phyloP scores from a whole-genome alignment of 2,329 filamentous ascomycete species.

The Cytospora schulzeri region DNA sequence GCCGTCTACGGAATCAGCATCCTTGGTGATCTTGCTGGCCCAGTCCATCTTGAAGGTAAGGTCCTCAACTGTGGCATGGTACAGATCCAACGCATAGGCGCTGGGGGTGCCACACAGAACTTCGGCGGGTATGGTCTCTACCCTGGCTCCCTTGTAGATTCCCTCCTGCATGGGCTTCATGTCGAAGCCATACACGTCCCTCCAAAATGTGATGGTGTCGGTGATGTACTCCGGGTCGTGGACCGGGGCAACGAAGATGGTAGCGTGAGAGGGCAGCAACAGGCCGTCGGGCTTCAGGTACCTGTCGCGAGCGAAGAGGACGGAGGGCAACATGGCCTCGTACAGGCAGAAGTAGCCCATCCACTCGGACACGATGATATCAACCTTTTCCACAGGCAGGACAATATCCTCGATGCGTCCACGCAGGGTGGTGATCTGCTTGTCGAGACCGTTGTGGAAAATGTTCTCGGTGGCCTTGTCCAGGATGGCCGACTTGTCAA shows the following conservation, averaged over 20 bases:
- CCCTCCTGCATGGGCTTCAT: constrained; percentile 88
- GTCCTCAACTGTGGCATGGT: constrained; percentile 70
- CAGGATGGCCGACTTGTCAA: constrained; percentile 91
- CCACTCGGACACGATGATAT: constrained; percentile 96
- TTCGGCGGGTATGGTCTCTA: constrained; percentile 68
- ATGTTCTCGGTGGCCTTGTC: constrained; percentile 83
- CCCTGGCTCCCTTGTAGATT: constrained; percentile 79
- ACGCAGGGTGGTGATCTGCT: constrained; percentile 75
- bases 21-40: constrained; percentile 59
- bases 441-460: constrained; percentile 74
- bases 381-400: constrained; percentile 77
- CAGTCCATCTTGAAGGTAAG: constrained; percentile 75
- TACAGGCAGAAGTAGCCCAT: constrained; percentile 96
- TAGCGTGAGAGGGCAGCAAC: constrained; percentile 84
- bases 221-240: constrained; percentile 75
- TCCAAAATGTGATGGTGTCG: constrained; percentile 84
- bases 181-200: constrained; percentile 90
- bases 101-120: constrained; percentile 61
- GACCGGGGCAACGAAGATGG: constrained; percentile 79
- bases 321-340: constrained; percentile 93
- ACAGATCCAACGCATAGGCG: constrained; percentile 77
- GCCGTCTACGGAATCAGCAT: constrained; percentile 75
- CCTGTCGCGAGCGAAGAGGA: constrained; percentile 83
- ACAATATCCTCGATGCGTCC: constrained; percentile 87
- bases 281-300: constrained; percentile 81